These are phyloP conservation scores for Tillandsia leiboldiana DNA, from an alignment of 176 grass and related monocot species.

Conservation along the genomic window DNA sequence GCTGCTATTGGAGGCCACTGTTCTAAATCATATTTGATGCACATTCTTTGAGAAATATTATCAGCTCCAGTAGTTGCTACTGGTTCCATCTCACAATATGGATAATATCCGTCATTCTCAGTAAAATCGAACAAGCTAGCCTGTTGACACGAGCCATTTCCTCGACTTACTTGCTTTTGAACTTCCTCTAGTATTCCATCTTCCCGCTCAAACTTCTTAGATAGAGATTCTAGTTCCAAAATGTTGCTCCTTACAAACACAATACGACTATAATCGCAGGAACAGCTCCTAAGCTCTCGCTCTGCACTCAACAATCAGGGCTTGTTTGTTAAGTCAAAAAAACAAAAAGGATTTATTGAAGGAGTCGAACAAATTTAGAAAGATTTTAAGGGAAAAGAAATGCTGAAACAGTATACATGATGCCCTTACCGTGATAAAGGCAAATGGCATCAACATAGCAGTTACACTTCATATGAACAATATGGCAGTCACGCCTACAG, in stretches of 20 bases:
- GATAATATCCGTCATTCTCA: slow-evolving; percentile 14
- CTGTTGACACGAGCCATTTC: slow-evolving; percentile 22
- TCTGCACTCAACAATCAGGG: slow-evolving; percentile 35
- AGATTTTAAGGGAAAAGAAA: not conserved
- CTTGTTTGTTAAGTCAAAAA: not conserved
- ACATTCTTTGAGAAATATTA: slow-evolving; percentile 17
- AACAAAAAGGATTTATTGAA: not conserved
- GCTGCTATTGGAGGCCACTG: not conserved
- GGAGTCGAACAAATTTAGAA: not conserved
- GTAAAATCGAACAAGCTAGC: slow-evolving; percentile 2
- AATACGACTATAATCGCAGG: slow-evolving; percentile 40
- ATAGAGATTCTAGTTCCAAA: slow-evolving; percentile 54
- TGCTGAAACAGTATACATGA: not conserved
- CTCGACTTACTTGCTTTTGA: slow-evolving; percentile 37
- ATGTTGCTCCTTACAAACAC: slow-evolving; percentile 66
- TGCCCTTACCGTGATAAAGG: slow-evolving; percentile 73
- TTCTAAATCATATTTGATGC: slow-evolving; percentile 12
- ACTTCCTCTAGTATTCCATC: slow-evolving; percentile 34
- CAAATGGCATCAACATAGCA: slow-evolving; percentile 75
- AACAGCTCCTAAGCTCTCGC: slow-evolving; percentile 63
- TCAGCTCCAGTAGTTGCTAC: slow-evolving; percentile 24
- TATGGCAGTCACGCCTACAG: slow-evolving; percentile 75
- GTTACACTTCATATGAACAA: slow-evolving; percentile 58
- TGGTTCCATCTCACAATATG: slow-evolving; percentile 21
- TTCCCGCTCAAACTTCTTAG: slow-evolving; percentile 51